Conservation (phyloP, 345 rosid species). For the Draba incana region DNA sequence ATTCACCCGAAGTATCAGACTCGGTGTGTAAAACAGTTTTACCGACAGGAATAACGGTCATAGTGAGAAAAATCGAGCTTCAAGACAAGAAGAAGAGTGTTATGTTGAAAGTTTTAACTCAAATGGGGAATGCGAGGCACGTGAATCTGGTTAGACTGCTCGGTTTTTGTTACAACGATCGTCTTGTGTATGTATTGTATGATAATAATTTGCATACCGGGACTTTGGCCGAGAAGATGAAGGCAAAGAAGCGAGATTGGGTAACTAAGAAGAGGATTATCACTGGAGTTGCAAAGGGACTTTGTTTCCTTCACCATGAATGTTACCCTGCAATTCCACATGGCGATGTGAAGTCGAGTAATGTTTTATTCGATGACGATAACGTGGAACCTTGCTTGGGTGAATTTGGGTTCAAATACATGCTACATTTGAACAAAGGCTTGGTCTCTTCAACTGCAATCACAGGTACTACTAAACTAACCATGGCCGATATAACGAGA, state of each 20-base stretch:
- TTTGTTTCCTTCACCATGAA: conserved; percentile 88
- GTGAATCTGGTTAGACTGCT: conserved; percentile 75
- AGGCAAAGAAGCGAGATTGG: conserved; percentile 62
- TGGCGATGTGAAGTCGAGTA: conserved; percentile 75
- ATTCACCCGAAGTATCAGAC: conserved; percentile 48
- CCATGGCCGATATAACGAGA: neutral
- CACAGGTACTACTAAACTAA: conserved; percentile 32
- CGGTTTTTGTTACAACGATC: conserved; percentile 83
- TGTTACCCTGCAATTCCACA: conserved; percentile 86
- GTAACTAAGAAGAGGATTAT: conserved; percentile 59
- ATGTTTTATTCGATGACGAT: conserved; percentile 63
- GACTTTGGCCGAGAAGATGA: conserved; percentile 65
- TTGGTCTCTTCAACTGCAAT: conserved; percentile 43
- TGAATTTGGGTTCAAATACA: conserved; percentile 66
- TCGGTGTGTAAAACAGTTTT: conserved; percentile 68
- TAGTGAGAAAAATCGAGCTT: conserved; percentile 65
- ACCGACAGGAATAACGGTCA: conserved; percentile 89
- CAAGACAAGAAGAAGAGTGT: conserved; percentile 49
- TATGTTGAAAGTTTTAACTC: conserved; percentile 49
- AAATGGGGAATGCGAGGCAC: conserved; percentile 79
- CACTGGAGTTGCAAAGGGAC: conserved; percentile 79
- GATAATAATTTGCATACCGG: conserved; percentile 77
- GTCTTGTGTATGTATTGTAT: conserved; percentile 62
- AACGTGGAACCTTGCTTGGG: conserved; percentile 71
- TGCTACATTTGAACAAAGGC: conserved; percentile 49